A percentile compares a stretch with the other conserved stretches of the same genome.
phyloP scores from a whole-genome alignment of 2,329 filamentous ascomycete genomes.

The Fusarium sp. region DNA sequence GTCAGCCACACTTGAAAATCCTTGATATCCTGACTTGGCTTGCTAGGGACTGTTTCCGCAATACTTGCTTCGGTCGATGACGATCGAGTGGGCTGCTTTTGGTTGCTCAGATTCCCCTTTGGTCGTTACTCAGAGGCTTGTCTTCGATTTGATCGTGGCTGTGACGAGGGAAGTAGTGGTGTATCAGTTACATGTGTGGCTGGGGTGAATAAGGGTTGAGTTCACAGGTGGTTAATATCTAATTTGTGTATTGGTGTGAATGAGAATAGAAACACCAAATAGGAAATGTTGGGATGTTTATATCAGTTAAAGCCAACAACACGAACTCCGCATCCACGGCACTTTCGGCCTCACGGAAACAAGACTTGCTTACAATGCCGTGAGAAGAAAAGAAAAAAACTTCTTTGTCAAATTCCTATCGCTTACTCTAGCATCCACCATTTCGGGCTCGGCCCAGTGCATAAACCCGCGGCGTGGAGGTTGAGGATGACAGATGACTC shows the following conservation, averaged over 20 bases:
- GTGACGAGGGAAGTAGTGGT: conserved; percentile 1
- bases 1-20: conserved; percentile 35
- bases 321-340: neutral
- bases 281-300: conserved; percentile 21
- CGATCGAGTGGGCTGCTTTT: conserved; percentile 35
- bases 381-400: neutral
- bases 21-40: conserved; percentile 23
- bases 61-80: conserved; percentile 30
- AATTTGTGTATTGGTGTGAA: neutral
- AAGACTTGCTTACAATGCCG: conserved; percentile 20
- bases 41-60: neutral
- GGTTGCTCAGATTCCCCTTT: conserved; percentile 14
- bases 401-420: conserved; percentile 14
- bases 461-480: conserved; percentile 17
- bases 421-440: conserved; percentile 29
- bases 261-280: neutral
- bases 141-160: conserved; percentile 23
- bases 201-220: neutral
- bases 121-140: conserved; percentile 7
- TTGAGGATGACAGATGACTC: conserved; percentile 30
- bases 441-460: conserved; percentile 27
- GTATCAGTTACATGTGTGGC: conserved; percentile 14
- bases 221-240: neutral
- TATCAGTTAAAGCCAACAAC: neutral
- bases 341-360: conserved; percentile 13